These are phyloP conservation scores for Gypsophila paniculata DNA, from an alignment of 179 eudicot species.

Conservation along the genomic window DNA sequence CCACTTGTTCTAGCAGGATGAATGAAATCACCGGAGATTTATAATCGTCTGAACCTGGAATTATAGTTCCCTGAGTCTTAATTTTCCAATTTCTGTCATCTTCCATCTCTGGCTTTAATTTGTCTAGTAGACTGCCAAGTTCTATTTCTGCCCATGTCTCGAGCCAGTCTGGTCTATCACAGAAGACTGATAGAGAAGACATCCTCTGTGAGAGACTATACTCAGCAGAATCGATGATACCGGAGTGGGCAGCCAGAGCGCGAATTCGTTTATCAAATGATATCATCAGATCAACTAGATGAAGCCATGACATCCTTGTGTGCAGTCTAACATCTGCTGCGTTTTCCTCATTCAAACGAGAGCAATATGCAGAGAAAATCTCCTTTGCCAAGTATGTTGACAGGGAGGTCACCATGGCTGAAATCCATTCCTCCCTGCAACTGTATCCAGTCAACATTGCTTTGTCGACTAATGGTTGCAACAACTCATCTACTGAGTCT, in stretches of 20 bases:
- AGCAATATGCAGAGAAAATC: constrained; percentile 53
- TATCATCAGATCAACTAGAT: constrained; percentile 79
- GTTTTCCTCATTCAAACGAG: constrained; percentile 55
- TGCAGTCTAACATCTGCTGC: constrained; percentile 35
- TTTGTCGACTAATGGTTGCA: constrained; percentile 92
- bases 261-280: constrained; percentile 63
- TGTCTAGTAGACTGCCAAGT: constrained; percentile 45
- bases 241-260: constrained; percentile 55
- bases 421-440: constrained; percentile 96
- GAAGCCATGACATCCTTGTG: constrained; percentile 65
- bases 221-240: constrained; percentile 52
- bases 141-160: constrained; percentile 84
- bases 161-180: constrained; percentile 95
- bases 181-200: constrained; percentile 69
- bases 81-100: constrained; percentile 65
- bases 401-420: constrained; percentile 72
- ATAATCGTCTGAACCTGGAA: constrained; percentile 57
- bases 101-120: constrained; percentile 56
- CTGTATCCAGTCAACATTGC: constrained; percentile 88
- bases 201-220: constrained; percentile 55
- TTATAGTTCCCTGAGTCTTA: constrained; percentile 37
- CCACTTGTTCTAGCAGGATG: constrained; percentile 46
- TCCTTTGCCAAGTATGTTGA: constrained; percentile 82
- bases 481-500: constrained; percentile 77
- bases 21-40: constrained; percentile 65